phyloP scores from a whole-genome alignment of 257 asterid species.

The Avicennia marina region DNA sequence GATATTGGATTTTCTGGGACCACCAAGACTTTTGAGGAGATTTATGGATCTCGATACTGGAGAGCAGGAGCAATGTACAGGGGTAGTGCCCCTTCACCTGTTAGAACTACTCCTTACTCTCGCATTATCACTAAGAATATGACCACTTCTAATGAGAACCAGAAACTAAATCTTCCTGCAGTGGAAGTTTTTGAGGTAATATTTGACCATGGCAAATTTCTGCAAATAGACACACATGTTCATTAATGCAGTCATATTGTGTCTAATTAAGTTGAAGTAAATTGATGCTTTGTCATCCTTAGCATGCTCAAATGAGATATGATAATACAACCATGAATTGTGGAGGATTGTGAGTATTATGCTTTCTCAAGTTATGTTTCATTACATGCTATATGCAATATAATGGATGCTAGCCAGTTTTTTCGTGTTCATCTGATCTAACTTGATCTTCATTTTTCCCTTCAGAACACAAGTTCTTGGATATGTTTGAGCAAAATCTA shows the following conservation, averaged over 20 bases:
- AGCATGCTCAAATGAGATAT: background rate
- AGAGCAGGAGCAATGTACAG: conserved; percentile 94
- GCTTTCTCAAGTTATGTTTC: background rate
- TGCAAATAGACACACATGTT: conserved; percentile 2
- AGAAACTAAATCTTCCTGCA: conserved; percentile 37
- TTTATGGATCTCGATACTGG: conserved; percentile 84
- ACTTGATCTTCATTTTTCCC: no score
- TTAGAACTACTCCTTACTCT: conserved; percentile 50
- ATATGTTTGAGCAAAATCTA: no score
- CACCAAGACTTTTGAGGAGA: conserved; percentile 71
- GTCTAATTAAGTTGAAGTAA: no score
- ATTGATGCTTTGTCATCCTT: background rate
- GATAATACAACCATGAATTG: background rate
- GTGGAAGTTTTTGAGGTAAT: conserved; percentile 61
- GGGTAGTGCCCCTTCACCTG: conserved; percentile 72
- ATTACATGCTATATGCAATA: background rate
- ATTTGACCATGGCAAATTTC: conserved; percentile 17
- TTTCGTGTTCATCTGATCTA: no score
- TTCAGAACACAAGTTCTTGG: no score
- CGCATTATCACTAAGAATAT: conserved; percentile 30
- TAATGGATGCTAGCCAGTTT: no score
- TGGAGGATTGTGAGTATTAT: background rate
- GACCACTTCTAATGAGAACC: conserved; percentile 26
- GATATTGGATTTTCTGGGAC: conserved; percentile 81
- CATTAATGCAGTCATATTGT: no score